These are phyloP conservation scores for Trichosanthes truncata DNA, from an alignment of 306 rosid genomes.

Conservation along the genomic window DNA sequence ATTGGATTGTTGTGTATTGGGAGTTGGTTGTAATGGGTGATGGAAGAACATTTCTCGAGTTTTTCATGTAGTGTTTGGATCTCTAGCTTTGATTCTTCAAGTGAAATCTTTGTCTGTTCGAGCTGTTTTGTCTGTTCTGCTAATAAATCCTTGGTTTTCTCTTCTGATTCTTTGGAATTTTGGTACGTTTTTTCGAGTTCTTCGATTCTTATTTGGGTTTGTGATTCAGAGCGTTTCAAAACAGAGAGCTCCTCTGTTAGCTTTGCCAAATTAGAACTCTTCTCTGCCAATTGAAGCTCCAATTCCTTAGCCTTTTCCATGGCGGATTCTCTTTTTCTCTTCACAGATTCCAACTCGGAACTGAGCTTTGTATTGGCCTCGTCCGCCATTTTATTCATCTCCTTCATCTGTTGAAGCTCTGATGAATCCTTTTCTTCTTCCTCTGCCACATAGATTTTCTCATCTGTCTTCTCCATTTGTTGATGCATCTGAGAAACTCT, in stretches of 20 bases:
- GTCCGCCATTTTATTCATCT: conserved; percentile 19
- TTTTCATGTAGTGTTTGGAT: conserved; percentile 30
- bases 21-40: not conserved
- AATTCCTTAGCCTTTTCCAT: not conserved
- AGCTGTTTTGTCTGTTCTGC: conserved; percentile 48
- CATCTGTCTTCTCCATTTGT: not conserved
- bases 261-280: not conserved
- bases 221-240: conserved; percentile 29
- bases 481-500: not conserved
- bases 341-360: conserved; percentile 23
- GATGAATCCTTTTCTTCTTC: conserved; percentile 20
- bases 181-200: conserved; percentile 39
- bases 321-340: conserved; percentile 1
- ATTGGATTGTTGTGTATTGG: not conserved
- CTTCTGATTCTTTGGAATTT: conserved; percentile 41
- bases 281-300: not conserved
- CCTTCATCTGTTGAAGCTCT: conserved; percentile 20
- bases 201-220: conserved; percentile 19
- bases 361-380: not conserved
- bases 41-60: conserved; percentile 3
- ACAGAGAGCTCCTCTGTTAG: conserved; percentile 13
- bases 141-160: conserved; percentile 42
- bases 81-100: conserved; percentile 53
- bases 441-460: conserved; percentile 20
- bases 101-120: conserved; percentile 38